phyloP scores from a whole-genome alignment of 139 green algal species.

The Limnomonas spitsbergensis region DNA sequence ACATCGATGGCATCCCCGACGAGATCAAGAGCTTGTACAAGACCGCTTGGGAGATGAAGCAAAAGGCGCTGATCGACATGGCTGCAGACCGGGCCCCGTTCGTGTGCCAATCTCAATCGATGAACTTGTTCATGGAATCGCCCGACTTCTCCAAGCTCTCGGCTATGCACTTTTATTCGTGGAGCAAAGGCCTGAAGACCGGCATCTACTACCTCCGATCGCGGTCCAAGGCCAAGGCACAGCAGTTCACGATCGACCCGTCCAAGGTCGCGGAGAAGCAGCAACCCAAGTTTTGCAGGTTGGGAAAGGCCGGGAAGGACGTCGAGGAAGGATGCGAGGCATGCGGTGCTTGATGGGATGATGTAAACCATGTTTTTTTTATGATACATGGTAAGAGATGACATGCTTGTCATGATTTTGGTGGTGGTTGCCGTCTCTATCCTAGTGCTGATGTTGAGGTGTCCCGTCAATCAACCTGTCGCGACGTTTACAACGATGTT shows the following conservation, averaged over 20 bases:
- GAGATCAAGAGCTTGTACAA: conserved; percentile 30
- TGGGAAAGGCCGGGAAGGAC: too few species aligned
- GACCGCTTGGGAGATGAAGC: conserved; percentile 38
- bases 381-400: too few species aligned
- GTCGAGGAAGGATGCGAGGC: too few species aligned
- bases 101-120: conserved; percentile 25
- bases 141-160: conserved; percentile 64
- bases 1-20: background rate
- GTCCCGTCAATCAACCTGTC: too few species aligned
- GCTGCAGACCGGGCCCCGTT: conserved; percentile 21
- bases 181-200: conserved; percentile 49
- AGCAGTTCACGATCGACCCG: conserved; percentile 31
- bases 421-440: too few species aligned
- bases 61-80: conserved; percentile 24
- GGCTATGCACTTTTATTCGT: conserved; percentile 66
- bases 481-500: too few species aligned
- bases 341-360: too few species aligned
- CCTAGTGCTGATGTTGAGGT: too few species aligned
- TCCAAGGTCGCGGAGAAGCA: background rate
- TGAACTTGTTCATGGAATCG: conserved; percentile 50
- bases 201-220: conserved; percentile 49
- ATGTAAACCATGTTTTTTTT: too few species aligned
- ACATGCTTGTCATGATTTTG: too few species aligned
- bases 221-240: conserved; percentile 23
- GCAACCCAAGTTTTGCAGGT: too few species aligned